These are phyloP conservation scores for Zarea fungicola DNA, from an alignment of 2,329 filamentous ascomycete species.

Conservation along the genomic window DNA sequence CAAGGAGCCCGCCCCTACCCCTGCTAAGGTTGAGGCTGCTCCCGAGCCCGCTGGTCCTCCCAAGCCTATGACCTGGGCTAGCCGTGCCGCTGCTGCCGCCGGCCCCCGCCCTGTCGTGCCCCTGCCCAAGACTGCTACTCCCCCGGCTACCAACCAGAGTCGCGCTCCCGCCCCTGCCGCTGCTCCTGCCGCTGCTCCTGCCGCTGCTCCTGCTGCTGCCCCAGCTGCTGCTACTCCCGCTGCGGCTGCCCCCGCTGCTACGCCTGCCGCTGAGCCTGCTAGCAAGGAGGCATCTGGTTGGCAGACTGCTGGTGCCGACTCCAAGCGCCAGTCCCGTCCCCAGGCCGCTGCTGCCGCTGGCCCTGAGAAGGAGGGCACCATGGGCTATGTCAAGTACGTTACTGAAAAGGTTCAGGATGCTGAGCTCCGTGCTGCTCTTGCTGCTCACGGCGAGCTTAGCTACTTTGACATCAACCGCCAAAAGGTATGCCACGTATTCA, in stretches of 20 bases:
- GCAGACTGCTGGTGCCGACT: constrained; percentile 82
- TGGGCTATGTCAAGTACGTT: constrained; percentile 94
- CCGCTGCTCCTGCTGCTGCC: constrained; percentile 40
- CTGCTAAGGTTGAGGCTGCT: constrained; percentile 35
- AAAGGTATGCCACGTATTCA: constrained; percentile 59
- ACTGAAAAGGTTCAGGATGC: constrained; percentile 78
- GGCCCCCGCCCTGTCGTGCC: constrained; percentile 49
- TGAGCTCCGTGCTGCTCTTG: constrained; percentile 64
- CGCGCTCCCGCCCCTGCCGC: constrained; percentile 47
- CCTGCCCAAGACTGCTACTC: constrained; percentile 52
- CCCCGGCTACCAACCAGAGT: constrained; percentile 42
- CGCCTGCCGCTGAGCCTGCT: constrained; percentile 31
- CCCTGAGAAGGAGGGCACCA: constrained; percentile 68
- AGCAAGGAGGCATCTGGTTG: constrained; percentile 57
- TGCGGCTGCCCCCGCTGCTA: constrained; percentile 29
- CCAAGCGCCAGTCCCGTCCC: constrained; percentile 75
- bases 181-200: constrained; percentile 33
- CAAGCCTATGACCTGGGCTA: constrained; percentile 73
- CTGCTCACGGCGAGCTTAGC: constrained; percentile 64
- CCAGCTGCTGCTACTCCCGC: constrained; percentile 31
- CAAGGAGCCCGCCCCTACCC: constrained; percentile 54
- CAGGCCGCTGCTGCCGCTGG: constrained; percentile 56
- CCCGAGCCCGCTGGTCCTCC: constrained; percentile 43
- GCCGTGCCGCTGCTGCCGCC: constrained; percentile 56
- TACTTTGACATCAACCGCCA: constrained; percentile 74